Conservation (phyloP, 495 filamentous ascomycete genomes). For the Tuber indicum region DNA sequence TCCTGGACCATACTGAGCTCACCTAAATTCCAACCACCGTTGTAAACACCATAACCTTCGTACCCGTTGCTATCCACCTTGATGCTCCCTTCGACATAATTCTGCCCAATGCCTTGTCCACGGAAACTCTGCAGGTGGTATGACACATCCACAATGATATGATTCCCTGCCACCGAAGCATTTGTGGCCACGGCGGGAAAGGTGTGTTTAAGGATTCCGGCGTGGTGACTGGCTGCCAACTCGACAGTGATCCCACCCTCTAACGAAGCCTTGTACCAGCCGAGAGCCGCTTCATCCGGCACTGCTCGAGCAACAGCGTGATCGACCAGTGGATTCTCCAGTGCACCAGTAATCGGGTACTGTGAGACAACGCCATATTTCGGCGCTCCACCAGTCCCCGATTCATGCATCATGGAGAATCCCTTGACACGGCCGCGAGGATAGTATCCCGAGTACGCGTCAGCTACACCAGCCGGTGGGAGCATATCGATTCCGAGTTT, state of each 20-base stretch:
- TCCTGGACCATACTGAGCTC: slow-evolving; percentile 18
- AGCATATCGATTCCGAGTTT: slow-evolving; percentile 63
- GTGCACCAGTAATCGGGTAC: slow-evolving; percentile 53
- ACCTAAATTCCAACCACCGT: slow-evolving; percentile 60
- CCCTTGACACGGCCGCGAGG: slow-evolving; percentile 57
- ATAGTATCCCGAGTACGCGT: slow-evolving; percentile 62
- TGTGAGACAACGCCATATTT: slow-evolving; percentile 69
- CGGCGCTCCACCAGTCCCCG: slow-evolving; percentile 66
- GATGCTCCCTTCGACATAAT: slow-evolving; percentile 61
- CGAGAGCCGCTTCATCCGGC: slow-evolving; percentile 54
- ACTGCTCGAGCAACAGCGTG: slow-evolving; percentile 49
- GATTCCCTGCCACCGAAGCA: slow-evolving; percentile 42
- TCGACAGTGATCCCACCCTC: slow-evolving; percentile 54
- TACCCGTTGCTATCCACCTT: slow-evolving; percentile 52
- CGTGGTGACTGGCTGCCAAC: slow-evolving; percentile 55
- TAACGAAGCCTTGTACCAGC: slow-evolving; percentile 57
- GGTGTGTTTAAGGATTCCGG: slow-evolving; percentile 58
- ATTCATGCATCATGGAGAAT: slow-evolving; percentile 69
- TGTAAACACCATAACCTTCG: slow-evolving; percentile 59
- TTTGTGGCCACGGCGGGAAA: slow-evolving; percentile 46
- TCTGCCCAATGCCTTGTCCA: slow-evolving; percentile 55
- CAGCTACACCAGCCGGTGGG: slow-evolving; percentile 46
- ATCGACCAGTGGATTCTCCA: slow-evolving; percentile 55
- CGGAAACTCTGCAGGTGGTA: slow-evolving; percentile 61
- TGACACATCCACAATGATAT: slow-evolving; percentile 63